These are phyloP conservation scores for Neurospora cerealis DNA, from an alignment of 495 filamentous ascomycete species.

Conservation along the genomic window DNA sequence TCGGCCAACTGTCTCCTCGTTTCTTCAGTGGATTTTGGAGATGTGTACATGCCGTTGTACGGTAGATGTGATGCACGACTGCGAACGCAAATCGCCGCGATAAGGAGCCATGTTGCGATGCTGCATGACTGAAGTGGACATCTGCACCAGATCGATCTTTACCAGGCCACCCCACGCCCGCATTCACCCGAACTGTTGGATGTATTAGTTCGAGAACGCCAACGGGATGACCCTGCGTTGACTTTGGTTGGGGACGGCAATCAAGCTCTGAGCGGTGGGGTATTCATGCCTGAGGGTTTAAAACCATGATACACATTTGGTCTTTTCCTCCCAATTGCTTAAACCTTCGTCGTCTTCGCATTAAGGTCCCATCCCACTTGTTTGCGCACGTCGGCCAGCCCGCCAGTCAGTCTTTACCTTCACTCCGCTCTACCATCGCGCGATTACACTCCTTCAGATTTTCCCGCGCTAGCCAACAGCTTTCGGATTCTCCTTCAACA, in stretches of 20 bases:
- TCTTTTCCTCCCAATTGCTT: not conserved
- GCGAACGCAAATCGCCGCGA: not conserved
- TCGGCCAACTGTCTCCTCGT: not conserved
- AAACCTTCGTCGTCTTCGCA: not conserved
- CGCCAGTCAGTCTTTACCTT: not conserved
- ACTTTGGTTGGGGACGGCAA: not conserved
- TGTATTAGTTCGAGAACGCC: not conserved
- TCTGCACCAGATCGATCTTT: not conserved
- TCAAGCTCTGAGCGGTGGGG: not conserved
- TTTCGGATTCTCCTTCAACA: not conserved
- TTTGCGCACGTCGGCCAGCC: not conserved
- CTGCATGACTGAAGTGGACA: not conserved
- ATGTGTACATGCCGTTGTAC: not conserved
- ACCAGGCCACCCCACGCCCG: not conserved
- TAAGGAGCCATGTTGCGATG: not conserved
- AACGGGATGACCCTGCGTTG: not conserved
- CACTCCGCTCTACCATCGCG: not conserved
- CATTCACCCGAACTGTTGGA: not conserved
- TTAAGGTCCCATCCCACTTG: not conserved
- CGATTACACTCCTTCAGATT: not conserved
- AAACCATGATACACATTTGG: not conserved
- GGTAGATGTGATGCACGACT: not conserved
- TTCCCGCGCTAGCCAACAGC: not conserved
- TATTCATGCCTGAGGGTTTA: not conserved
- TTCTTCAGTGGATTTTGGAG: not conserved